Percentiles rank a stretch among this genome's conserved stretches.
Evolutionary conservation across 2,329 filamentous ascomycete species (phyloP).

Genomic region (Aspergillus alliaceus): DNA sequence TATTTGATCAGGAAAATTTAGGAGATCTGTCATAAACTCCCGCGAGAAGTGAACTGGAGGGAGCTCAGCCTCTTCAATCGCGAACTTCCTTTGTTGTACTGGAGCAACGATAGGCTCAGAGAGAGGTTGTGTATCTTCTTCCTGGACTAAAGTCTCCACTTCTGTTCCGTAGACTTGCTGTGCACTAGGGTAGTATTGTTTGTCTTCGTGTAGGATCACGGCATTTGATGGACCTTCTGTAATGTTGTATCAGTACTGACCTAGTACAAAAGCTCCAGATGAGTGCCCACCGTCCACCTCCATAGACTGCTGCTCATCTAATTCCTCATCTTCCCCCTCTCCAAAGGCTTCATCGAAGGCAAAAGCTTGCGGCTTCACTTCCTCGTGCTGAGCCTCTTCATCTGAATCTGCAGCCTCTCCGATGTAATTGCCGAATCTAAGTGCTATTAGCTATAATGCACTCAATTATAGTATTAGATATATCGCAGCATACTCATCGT

Average conservation of each 20-base stretch:
- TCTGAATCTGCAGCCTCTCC: conserved; percentile 89
- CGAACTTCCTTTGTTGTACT: conserved; percentile 93
- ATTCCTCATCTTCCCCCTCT: conserved; percentile 61
- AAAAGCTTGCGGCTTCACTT: conserved; percentile 77
- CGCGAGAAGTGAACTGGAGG: conserved; percentile 85
- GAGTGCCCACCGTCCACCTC: conserved; percentile 72
- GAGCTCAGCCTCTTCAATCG: conserved; percentile 85
- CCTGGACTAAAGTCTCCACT: conserved; percentile 93
- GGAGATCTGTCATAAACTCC: conserved; percentile 89
- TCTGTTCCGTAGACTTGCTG: conserved; percentile 91
- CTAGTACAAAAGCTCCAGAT: not conserved
- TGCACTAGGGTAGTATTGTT: conserved; percentile 98
- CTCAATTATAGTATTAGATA: not conserved
- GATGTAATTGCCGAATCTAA: conserved; percentile 96
- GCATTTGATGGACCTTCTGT: conserved; percentile 90
- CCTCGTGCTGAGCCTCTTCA: conserved; percentile 75
- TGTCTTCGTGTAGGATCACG: conserved; percentile 97
- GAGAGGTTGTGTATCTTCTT: conserved; percentile 93
- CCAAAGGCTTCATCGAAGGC: conserved; percentile 70
- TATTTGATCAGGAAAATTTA: conserved; percentile 94
- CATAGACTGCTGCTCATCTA: conserved; percentile 82
- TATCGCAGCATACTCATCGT: conserved; percentile 71
- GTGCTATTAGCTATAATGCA: not conserved
- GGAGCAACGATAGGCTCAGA: conserved; percentile 92
- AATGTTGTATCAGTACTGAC: conserved; percentile 35